Percentiles rank a stretch among this genome's conserved stretches.
These are phyloP conservation scores for Verticillium nubilum DNA, from an alignment of 2,329 filamentous ascomycete genomes.

Conservation along the genomic window DNA sequence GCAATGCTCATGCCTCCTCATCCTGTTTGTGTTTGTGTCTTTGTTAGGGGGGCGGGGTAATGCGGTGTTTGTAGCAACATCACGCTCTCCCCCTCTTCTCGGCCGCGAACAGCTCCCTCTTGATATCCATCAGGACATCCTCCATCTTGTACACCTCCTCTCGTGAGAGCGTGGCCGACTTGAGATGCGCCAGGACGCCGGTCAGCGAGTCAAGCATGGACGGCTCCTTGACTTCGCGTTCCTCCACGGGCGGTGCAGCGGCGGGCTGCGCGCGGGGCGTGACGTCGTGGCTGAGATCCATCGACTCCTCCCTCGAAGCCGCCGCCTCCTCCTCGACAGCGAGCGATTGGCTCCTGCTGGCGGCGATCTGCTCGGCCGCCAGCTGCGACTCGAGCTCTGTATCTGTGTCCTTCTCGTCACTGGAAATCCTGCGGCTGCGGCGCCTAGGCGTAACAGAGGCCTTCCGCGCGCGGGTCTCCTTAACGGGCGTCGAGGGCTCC, in stretches of 20 bases:
- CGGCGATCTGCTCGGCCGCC: constrained; percentile 32
- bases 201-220: constrained; percentile 49
- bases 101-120: constrained; percentile 67
- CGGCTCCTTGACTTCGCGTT: constrained; percentile 22
- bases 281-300: constrained; percentile 8
- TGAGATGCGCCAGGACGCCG: constrained; percentile 54
- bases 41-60: too few relatives aligned
- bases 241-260: neutral
- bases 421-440: neutral
- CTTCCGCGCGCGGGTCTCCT: neutral
- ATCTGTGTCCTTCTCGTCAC: constrained; percentile 24
- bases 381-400: constrained; percentile 36
- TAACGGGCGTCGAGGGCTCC: neutral
- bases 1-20: neutral
- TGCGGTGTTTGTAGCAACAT: too few relatives aligned
- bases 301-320: constrained; percentile 14
- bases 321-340: constrained; percentile 10
- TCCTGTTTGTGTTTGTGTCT: neutral
- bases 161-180: constrained; percentile 52
- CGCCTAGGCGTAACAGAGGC: neutral
- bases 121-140: constrained; percentile 74
- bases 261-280: neutral
- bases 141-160: constrained; percentile 67
- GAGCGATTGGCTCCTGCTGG: constrained; percentile 25
- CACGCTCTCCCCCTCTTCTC: constrained; percentile 49